Conservation (phyloP, 1,284 basidiomycete genomes). For the Termitomyces sp. region DNA sequence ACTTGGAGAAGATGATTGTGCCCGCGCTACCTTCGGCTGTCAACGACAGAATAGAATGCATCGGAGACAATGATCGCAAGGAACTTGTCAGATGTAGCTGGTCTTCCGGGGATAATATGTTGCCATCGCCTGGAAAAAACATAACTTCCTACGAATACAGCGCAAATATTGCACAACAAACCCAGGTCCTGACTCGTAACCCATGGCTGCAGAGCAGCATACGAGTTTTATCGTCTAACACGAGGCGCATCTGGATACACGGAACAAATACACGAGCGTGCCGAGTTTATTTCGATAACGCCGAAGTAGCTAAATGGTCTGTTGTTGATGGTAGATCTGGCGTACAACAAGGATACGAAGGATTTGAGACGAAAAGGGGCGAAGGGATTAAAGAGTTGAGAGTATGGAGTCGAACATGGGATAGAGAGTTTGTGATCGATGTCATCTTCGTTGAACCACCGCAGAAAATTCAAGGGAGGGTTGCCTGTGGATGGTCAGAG, state of each 20-base stretch:
- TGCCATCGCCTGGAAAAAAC: conserved; percentile 12
- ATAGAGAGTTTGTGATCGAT: conserved; percentile 50
- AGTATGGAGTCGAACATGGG: conserved; percentile 72
- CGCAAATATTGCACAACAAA: not conserved
- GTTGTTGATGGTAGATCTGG: conserved; percentile 29
- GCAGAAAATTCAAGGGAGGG: conserved; percentile 39
- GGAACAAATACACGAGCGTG: conserved; percentile 64
- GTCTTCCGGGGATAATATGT: conserved; percentile 23
- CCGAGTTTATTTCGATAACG: conserved; percentile 51
- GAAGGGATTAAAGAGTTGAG: conserved; percentile 41
- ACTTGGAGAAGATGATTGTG: conserved; percentile 40
- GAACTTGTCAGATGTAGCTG: conserved; percentile 32
- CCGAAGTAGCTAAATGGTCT: conserved; percentile 37
- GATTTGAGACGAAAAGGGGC: conserved; percentile 22
- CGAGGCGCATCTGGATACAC: conserved; percentile 41
- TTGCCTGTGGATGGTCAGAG: conserved; percentile 70
- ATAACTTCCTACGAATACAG: not conserved
- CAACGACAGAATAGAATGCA: conserved; percentile 27
- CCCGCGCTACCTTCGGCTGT: conserved; percentile 50
- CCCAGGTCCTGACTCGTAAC: conserved; percentile 8
- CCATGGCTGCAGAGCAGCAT: conserved; percentile 17
- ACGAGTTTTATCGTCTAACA: conserved; percentile 11
- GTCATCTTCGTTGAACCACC: conserved; percentile 27
- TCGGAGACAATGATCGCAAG: conserved; percentile 15
- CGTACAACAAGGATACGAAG: conserved; percentile 41